Evolutionary conservation across 2,329 filamentous ascomycete genomes (phyloP), one percentile per base, ranked within the genome.

Genomic region (Neonectria ditissima): DNA sequence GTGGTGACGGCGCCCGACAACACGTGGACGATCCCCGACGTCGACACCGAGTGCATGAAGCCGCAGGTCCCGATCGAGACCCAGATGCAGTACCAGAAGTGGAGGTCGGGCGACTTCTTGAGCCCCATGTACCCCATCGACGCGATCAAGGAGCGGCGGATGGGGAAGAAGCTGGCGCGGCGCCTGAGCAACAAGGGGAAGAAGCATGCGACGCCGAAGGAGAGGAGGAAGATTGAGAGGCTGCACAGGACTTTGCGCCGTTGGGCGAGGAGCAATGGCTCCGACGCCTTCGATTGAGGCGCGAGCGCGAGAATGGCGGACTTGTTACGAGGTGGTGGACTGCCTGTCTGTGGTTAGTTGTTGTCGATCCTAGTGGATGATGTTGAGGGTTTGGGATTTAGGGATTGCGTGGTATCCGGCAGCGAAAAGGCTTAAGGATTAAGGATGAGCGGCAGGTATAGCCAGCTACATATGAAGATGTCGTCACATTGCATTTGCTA

Each of bases 1-100:
- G 52, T 66, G 4, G 22, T 69, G 16, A 66, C 65, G 4, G 51
- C 54, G 11, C 60, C 65, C 13, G 20, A 32, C 8, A 61, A 63
- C 43, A 20, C 50, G 2, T 20, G 45, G 6, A 34, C 52, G 18
- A 20, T 37, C 11, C 45, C 30, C 13, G 55, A 65, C 6, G 3
- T 50, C 18, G 34, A 57, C 9, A 50, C 63, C 11, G 14, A 3
- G 0, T 60, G 67, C 44, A 41, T 30, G 16, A 48, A 41, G 13
- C 3, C 45, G 4, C 9, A 32, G n/a, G 6, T 16, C 7, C 16
- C 58, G 1, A 10, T 10, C 8, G 26, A 52, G 14, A 18, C 18
- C 26, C 34, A 30, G 22, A 10, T 24, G 4, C 34, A 18, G 30
- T 28, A 32, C 14, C 10, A 20, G 9, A 39, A 43, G 6, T 59